Base-by-base conservation (phyloP, 768 basidiomycete species). In the Hericium rajendrae region DNA sequence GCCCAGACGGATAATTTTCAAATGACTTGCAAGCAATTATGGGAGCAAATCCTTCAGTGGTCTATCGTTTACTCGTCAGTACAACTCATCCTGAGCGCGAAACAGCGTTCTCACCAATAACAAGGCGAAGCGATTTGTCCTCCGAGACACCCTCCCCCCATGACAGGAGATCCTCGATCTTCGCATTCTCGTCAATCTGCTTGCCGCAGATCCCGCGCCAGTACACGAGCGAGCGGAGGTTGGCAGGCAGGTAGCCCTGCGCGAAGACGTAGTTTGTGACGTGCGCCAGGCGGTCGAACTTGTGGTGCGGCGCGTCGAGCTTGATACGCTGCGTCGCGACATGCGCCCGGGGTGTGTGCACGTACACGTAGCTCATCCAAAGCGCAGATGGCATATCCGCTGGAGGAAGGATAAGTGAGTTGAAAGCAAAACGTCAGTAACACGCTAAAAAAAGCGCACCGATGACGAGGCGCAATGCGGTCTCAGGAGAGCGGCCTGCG, bases 191-290 rank as follows among this genome's bases (percentile, higher is more conserved):
- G 18, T 64, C 69, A 6, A 72, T 39, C 20, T 46, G 64, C 46
- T 62, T 68, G 46, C 76, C 76, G 51, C 76, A 74, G 2, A 57
- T 20, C 4, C 68, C 68, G 57, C 73, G 64, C 78, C 76, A 78
- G 64, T 72, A 70, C 37, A 78, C 77, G 20, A 70, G 60, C 38
- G 71, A 62, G 53, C 76, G 68, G 41, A 69, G 54, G 51, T 72
- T 66, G n/a, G 67, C 59, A 6, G 70, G 64, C 24, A 72, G 64
- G 53, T 71, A 80, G 1, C 73, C 73, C 38, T 69, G 68, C 22
- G 51, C 59, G 66, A 79, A 80, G 61, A 78, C 68, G 57, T 78
- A 58, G 69, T 79, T 79, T 53, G 76, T 78, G 55, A 79, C 60
- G 56, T 78, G 72, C n/a, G 76, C 75, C 20, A 78, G 58, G 24